Evolutionary conservation across 257 asterid species (phyloP).

Genomic region (Penstemon davidsonii): DNA sequence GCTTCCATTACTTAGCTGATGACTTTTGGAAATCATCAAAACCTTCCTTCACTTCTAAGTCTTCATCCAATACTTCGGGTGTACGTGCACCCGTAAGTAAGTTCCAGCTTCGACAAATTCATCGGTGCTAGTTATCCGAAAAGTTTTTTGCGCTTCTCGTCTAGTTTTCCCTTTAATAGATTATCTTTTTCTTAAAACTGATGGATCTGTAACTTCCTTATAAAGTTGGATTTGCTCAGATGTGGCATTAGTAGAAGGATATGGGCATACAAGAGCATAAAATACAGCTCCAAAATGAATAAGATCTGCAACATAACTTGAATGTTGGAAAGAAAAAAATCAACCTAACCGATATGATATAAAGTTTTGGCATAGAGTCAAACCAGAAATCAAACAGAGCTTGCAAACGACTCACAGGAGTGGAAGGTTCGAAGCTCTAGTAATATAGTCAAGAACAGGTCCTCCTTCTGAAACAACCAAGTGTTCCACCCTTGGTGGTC

Average conservation of each 20-base stretch:
- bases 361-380: slow-evolving; percentile 25
- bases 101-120: slow-evolving; percentile 91
- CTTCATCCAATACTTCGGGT: slow-evolving; percentile 42
- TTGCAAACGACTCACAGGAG: slow-evolving; percentile 57
- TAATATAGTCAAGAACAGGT: slow-evolving; percentile 68
- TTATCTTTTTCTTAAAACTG: slow-evolving; percentile 56
- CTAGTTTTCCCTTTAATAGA: slow-evolving; percentile 87
- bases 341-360: slow-evolving; percentile 18
- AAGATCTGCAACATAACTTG: slow-evolving; percentile 88
- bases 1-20: too few relatives aligned
- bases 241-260: slow-evolving; percentile 79
- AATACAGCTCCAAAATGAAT: slow-evolving; percentile 94
- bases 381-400: slow-evolving; percentile 14
- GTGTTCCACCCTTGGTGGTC: slow-evolving; percentile 90
- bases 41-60: too few relatives aligned
- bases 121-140: slow-evolving; percentile 54
- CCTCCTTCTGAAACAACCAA: slow-evolving; percentile 77
- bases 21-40: too few relatives aligned
- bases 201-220: slow-evolving; percentile 72
- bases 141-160: slow-evolving; percentile 89
- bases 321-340: slow-evolving; percentile 31
- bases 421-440: slow-evolving; percentile 69
- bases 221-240: slow-evolving; percentile 66
- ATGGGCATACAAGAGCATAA: slow-evolving; percentile 92
- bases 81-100: slow-evolving; percentile 90